Evolutionary conservation across 495 filamentous ascomycete species (phyloP).

Genomic region (Daldinia loculata): DNA sequence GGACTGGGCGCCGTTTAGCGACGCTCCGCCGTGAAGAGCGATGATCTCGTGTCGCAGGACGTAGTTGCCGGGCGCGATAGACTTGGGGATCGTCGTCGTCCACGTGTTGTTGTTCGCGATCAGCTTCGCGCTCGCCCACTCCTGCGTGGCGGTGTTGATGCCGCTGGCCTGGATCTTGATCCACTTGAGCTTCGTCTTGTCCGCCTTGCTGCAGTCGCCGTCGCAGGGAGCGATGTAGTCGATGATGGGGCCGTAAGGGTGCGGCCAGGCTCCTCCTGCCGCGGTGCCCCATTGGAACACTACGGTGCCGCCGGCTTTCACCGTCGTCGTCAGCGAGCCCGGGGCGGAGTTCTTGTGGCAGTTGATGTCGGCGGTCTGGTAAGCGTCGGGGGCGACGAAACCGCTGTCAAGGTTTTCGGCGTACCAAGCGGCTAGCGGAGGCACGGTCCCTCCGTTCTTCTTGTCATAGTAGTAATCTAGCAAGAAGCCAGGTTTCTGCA

Average conservation of each 20-base stretch:
- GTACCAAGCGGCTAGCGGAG: slow-evolving; percentile 43
- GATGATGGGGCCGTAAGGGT: slow-evolving; percentile 46
- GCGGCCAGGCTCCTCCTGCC: slow-evolving; percentile 39
- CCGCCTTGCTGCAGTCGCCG: slow-evolving; percentile 46
- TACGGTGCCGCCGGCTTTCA: slow-evolving; percentile 43
- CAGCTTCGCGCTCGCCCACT: slow-evolving; percentile 46
- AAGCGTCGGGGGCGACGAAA: slow-evolving; percentile 45
- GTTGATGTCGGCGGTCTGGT: slow-evolving; percentile 46
- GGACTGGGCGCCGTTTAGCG: slow-evolving; percentile 67
- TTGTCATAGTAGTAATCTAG: slow-evolving; percentile 46
- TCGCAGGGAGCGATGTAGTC: slow-evolving; percentile 50
- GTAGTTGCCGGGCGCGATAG: slow-evolving; percentile 68
- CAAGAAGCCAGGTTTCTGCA: slow-evolving; percentile 43
- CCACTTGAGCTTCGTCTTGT: slow-evolving; percentile 51
- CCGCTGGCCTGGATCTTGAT: slow-evolving; percentile 54
- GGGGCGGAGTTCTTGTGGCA: slow-evolving; percentile 51
- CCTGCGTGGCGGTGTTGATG: slow-evolving; percentile 35
- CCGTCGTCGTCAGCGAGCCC: slow-evolving; percentile 44
- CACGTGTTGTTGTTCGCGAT: slow-evolving; percentile 67
- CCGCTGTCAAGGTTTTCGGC: slow-evolving; percentile 49
- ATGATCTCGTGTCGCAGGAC: slow-evolving; percentile 76
- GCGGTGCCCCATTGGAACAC: slow-evolving; percentile 43
- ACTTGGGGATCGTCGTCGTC: slow-evolving; percentile 67
- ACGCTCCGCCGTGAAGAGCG: slow-evolving; percentile 65
- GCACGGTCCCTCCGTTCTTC: slow-evolving; percentile 39